Conservation (phyloP, 495 filamentous ascomycete species). For the Aspergillus saccharolyticus region DNA sequence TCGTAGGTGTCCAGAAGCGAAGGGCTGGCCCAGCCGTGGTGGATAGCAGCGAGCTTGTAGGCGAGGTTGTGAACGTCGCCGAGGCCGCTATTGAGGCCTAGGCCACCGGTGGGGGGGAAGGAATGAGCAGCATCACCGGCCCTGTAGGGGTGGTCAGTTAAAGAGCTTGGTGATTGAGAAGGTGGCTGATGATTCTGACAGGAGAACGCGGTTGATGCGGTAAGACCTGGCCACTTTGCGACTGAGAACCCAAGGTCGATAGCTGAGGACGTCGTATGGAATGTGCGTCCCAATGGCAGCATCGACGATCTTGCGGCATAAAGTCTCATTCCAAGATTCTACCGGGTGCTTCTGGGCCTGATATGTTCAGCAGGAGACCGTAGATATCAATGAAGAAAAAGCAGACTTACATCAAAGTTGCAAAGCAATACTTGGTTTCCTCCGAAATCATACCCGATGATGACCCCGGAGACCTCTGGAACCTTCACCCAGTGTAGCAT, state of each 20-base stretch:
- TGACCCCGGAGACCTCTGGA: conserved; percentile 34
- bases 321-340: conserved; percentile 30
- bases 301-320: conserved; percentile 29
- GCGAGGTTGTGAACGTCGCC: conserved; percentile 33
- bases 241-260: conserved; percentile 37
- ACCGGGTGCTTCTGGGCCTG: conserved; percentile 29
- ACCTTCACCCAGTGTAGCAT: conserved; percentile 45
- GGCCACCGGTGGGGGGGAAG: conserved; percentile 31
- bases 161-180: neutral
- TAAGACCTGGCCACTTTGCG: conserved; percentile 34
- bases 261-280: conserved; percentile 35
- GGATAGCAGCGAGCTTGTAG: conserved; percentile 30
- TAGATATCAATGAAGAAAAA: neutral
- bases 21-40: conserved; percentile 21
- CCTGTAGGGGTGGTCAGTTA: conserved; percentile 11
- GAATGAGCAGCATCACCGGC: conserved; percentile 50
- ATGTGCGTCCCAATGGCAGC: conserved; percentile 31
- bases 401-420: conserved; percentile 31
- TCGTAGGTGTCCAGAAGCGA: conserved; percentile 24
- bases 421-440: conserved; percentile 38
- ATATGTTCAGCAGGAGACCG: neutral
- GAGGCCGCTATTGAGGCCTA: conserved; percentile 32
- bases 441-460: conserved; percentile 37
- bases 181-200: conserved; percentile 22
- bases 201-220: conserved; percentile 27